Evolutionary conservation across 164 flowering plant species (phyloP).

Genomic region (Annona squamosa): DNA sequence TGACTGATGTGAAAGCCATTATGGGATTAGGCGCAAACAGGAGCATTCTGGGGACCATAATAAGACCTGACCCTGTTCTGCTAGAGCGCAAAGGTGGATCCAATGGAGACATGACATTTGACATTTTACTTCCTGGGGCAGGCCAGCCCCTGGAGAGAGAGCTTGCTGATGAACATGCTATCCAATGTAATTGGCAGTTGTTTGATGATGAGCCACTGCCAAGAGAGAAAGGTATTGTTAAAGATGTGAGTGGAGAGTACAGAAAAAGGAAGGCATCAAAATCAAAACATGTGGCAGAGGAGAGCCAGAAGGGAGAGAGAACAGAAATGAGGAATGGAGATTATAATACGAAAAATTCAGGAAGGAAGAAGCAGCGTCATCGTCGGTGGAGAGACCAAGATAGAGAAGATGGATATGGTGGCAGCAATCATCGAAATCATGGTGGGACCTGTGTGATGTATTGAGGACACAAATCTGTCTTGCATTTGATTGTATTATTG

Average conservation of each 20-base stretch:
- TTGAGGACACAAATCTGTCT: background rate
- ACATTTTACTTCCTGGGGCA: slow-evolving; percentile 69
- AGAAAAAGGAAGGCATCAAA: slow-evolving; percentile 41
- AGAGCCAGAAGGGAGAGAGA: slow-evolving; percentile 23
- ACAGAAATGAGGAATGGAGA: slow-evolving; percentile 19
- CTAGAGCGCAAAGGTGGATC: slow-evolving; percentile 78
- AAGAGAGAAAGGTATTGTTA: slow-evolving; percentile 32
- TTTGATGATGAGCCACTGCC: slow-evolving; percentile 65
- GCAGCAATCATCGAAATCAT: background rate
- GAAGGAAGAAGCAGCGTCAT: slow-evolving; percentile 28
- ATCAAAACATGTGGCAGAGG: slow-evolving; percentile 20
- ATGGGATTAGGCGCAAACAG: slow-evolving; percentile 54
- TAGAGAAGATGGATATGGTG: background rate
- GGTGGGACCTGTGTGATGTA: background rate
- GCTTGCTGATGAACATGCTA: slow-evolving; percentile 31
- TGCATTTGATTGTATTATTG: background rate
- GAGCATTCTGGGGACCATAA: slow-evolving; percentile 88
- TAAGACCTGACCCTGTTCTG: slow-evolving; percentile 75
- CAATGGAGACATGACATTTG: slow-evolving; percentile 57
- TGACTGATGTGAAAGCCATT: slow-evolving; percentile 64
- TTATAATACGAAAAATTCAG: slow-evolving; percentile 28
- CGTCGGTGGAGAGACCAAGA: slow-evolving; percentile 3
- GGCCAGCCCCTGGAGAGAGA: slow-evolving; percentile 42
- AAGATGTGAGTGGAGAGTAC: slow-evolving; percentile 21
- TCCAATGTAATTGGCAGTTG: slow-evolving; percentile 69